A percentile compares a stretch with the other conserved stretches of the same genome.
These are phyloP conservation scores for Cnidoscolus chayamansa DNA, from an alignment of 441 rosid species.

Conservation along the genomic window DNA sequence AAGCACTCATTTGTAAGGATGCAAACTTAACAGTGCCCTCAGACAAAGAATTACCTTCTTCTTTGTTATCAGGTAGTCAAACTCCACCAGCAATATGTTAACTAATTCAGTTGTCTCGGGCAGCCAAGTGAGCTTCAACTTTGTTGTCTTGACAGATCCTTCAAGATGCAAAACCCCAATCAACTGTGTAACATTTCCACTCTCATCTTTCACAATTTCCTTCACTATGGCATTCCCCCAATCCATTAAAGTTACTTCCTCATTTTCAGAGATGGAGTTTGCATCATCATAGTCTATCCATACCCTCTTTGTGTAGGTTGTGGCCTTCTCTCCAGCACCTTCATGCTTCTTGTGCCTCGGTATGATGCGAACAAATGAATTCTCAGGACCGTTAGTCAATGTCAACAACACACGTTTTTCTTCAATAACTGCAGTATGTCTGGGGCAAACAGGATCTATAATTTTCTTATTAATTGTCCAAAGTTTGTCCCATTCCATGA, in stretches of 20 bases:
- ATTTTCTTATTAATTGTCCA: constrained; percentile 94
- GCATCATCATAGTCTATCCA: constrained; percentile 89
- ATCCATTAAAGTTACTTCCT: constrained; percentile 90
- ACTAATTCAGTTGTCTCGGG: constrained; percentile 63
- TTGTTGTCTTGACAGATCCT: constrained; percentile 90
- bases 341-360: constrained; percentile 85
- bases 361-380: constrained; percentile 68
- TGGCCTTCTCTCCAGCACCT: constrained; percentile 92
- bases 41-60: constrained; percentile 54
- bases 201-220: constrained; percentile 58
- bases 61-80: constrained; percentile 75
- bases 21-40: not conserved
- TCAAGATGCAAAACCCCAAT: constrained; percentile 75
- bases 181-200: constrained; percentile 52
- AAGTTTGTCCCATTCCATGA: constrained; percentile 95
- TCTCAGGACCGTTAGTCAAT: constrained; percentile 63
- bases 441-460: constrained; percentile 88
- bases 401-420: constrained; percentile 57
- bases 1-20: not conserved
- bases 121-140: constrained; percentile 93
- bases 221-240: constrained; percentile 95
- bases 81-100: constrained; percentile 54
- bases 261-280: constrained; percentile 49
- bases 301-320: constrained; percentile 68
- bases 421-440: constrained; percentile 86